Base-by-base conservation (phyloP, 345 rosid genomes). In the Eucalyptus viminalis region DNA sequence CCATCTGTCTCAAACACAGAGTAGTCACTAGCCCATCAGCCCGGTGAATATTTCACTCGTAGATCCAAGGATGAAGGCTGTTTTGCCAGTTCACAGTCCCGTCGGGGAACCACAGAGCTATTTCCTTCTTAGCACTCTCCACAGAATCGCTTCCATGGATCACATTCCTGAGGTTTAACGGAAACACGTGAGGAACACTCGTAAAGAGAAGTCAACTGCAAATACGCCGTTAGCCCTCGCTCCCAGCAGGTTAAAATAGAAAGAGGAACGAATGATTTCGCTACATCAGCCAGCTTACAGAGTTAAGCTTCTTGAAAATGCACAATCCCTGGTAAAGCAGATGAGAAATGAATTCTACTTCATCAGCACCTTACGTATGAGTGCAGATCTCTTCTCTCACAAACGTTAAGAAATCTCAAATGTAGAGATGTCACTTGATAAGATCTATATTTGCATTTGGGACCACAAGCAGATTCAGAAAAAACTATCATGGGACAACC, bases 71-170 rank as follows among this genome's bases (percentile, higher is more conserved):
- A 76, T 91, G 93, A 88, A 94, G 89, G 91, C 97, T 96, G 95
- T 95, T 97, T 89, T 95, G 94, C 98, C 99, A 96, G 95, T 89
- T 91, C 47, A 93, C 94, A 67, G 95, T 94, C 31, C 97, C 96
- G 14, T 98, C 98, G 0, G 98, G 97, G 94, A 98, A 98, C 99
- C 99, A 98, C 90, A 98, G 90, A 4, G 94, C 98, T 87, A 95
- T 96, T 90, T 98, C 99, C 93, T 98, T 98, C 87, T 89, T 89
- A 2, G 95, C 99, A 91, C 98, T 98, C 89, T 95, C 98, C 47
- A 97, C 97, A 0, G 99, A 89, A 89, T 98, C 99, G 69, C 99
- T 97, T 72, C 99, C 99, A 13, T 98, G 99, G 88, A 98, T 97
- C 15, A 96, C 95, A 56, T 98, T 98, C 94, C 99, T 97, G 91